phyloP scores from a whole-genome alignment of 2,329 filamentous ascomycete species.

The Botryotinia calthae region DNA sequence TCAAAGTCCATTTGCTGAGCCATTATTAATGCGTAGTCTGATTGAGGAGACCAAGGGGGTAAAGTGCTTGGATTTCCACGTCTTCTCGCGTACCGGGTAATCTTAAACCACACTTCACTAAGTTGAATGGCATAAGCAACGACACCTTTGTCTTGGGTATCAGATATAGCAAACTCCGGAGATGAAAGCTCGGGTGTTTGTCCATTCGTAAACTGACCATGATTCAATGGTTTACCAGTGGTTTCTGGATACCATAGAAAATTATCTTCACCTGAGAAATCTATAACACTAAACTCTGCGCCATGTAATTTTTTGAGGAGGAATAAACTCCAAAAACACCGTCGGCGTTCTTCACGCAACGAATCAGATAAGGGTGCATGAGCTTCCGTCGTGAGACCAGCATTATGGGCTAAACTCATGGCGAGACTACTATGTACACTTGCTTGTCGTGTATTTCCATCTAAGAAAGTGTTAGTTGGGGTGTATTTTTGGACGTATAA shows the following conservation, averaged over 20 bases:
- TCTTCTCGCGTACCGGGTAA: constrained; percentile 47
- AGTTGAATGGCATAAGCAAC: constrained; percentile 47
- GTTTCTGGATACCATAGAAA: constrained; percentile 44
- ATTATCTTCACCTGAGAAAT: constrained; percentile 40
- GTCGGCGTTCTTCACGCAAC: constrained; percentile 36
- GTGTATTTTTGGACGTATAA: no score
- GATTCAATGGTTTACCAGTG: constrained; percentile 33
- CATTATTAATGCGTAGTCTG: constrained; percentile 51
- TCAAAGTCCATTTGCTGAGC: constrained; percentile 52
- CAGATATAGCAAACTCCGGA: constrained; percentile 25
- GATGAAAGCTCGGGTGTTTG: constrained; percentile 8
- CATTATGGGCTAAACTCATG: constrained; percentile 46
- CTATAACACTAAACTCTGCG: constrained; percentile 40
- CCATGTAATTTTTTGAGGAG: constrained; percentile 36
- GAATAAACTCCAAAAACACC: constrained; percentile 40
- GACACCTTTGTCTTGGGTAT: constrained; percentile 42
- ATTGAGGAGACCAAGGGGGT: constrained; percentile 50
- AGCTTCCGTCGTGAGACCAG: constrained; percentile 44
- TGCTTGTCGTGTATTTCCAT: constrained; percentile 46
- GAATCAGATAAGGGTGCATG: constrained; percentile 23
- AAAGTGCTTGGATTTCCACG: constrained; percentile 45
- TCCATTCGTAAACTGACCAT: constrained; percentile 18
- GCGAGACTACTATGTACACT: constrained; percentile 46
- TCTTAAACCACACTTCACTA: constrained; percentile 49
- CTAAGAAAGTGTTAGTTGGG: constrained; percentile 30